phyloP scores from a whole-genome alignment of 257 asterid genomes.

The Scutellaria baicalensis region DNA sequence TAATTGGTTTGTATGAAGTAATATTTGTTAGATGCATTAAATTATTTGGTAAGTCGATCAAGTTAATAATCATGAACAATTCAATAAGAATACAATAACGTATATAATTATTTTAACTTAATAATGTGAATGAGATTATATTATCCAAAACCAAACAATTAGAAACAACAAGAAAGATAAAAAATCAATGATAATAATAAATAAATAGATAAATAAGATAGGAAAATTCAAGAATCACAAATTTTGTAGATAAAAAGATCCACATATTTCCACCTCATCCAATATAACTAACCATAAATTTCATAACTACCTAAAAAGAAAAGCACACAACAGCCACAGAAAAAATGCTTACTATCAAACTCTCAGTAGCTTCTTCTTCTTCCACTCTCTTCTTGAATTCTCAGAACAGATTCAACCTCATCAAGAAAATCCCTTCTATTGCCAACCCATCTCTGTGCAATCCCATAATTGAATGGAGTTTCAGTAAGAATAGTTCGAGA shows the following conservation, averaged over 20 bases:
- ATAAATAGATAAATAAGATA: neutral
- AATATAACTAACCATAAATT: conserved; percentile 17
- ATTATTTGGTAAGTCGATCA: too few species aligned
- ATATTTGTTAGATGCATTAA: too few species aligned
- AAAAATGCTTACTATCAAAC: conserved; percentile 50
- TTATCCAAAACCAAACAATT: neutral
- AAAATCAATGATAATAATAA: neutral
- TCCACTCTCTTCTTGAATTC: conserved; percentile 31
- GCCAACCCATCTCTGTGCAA: conserved; percentile 36
- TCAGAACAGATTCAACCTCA: conserved; percentile 19
- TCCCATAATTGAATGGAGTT: conserved; percentile 40
- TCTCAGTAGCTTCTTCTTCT: conserved; percentile 39
- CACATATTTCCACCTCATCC: conserved; percentile 42
- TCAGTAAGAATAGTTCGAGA: conserved; percentile 19
- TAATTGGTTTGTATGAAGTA: too few species aligned
- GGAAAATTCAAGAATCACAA: conserved; percentile 8
- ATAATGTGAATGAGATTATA: neutral
- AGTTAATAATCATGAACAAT: too few species aligned
- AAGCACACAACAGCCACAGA: conserved; percentile 15
- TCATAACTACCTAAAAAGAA: conserved; percentile 8
- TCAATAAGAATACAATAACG: too few species aligned
- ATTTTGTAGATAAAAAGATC: conserved; percentile 23
- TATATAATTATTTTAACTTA: too few species aligned
- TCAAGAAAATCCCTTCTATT: conserved; percentile 31
- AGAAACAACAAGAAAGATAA: neutral